phyloP scores from a whole-genome alignment of 2,329 filamentous ascomycete species.

The Ophiostoma ulmi region DNA sequence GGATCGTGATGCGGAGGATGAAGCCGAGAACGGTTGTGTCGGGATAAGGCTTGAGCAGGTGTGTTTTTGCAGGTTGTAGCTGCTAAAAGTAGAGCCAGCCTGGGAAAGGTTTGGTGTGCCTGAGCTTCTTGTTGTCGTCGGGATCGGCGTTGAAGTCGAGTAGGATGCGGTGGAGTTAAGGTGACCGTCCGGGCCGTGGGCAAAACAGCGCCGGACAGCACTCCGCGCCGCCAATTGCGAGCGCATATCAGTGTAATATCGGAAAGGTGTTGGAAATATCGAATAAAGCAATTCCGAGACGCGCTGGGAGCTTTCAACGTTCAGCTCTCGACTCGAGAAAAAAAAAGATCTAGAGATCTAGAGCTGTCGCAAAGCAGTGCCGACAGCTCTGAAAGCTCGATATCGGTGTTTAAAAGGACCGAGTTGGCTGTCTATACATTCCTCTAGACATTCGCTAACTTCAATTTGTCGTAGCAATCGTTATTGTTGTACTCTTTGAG shows the following conservation, averaged over 20 bases:
- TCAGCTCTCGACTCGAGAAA: background rate
- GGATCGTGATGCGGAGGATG: background rate
- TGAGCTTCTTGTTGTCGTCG: background rate
- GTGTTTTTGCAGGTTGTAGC: background rate
- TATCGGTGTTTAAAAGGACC: background rate
- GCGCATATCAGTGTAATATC: conserved; percentile 42
- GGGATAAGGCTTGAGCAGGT: too few species aligned
- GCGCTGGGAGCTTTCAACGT: background rate
- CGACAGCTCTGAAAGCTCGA: background rate
- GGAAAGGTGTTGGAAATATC: background rate
- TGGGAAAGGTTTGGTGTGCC: background rate
- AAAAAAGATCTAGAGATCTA: background rate
- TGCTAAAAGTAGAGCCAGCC: background rate
- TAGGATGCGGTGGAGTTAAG: background rate
- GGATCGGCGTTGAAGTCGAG: conserved; percentile 4
- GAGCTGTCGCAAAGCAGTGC: background rate
- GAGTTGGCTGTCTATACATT: background rate
- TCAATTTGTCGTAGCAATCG: background rate
- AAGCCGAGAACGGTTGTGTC: background rate
- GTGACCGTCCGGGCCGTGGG: conserved; percentile 12
- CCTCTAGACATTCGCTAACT: background rate
- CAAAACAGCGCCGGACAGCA: conserved; percentile 54
- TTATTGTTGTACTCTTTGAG: background rate
- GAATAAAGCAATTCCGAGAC: background rate
- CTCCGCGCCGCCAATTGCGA: conserved; percentile 53